These are phyloP conservation scores for Boletellus deceptivus DNA, from an alignment of 1,284 basidiomycete species.

Conservation along the genomic window DNA sequence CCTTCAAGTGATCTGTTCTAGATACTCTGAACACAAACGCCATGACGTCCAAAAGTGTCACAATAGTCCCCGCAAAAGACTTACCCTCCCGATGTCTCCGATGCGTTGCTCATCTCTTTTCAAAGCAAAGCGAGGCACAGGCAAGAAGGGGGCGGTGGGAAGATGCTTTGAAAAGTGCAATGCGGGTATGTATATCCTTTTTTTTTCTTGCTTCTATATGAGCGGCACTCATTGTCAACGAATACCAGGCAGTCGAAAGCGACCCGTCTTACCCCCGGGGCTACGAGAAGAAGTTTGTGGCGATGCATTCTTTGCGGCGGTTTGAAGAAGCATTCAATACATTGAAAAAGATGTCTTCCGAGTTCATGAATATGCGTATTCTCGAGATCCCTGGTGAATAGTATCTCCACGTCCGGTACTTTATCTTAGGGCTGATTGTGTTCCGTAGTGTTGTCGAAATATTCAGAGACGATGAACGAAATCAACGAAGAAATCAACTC, in stretches of 20 bases:
- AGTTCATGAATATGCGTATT: background rate
- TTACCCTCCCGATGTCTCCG: background rate
- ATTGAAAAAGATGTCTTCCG: background rate
- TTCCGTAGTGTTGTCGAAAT: constrained; percentile 5
- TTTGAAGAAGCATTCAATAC: background rate
- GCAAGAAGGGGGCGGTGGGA: background rate
- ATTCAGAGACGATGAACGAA: background rate
- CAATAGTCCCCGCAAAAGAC: no score
- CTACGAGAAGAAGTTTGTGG: constrained; percentile 5
- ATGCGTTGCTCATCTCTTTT: constrained; percentile 4
- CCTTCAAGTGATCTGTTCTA: background rate
- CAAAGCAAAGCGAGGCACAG: constrained; percentile 5
- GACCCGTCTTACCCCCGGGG: constrained; percentile 5
- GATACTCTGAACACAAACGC: background rate
- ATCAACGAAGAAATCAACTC: background rate
- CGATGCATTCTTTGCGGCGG: background rate
- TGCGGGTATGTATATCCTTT: constrained; percentile 1
- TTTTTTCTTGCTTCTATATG: background rate
- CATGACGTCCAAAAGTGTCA: background rate
- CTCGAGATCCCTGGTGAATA: background rate
- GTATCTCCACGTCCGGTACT: no score
- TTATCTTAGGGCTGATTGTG: background rate
- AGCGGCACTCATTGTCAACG: no score
- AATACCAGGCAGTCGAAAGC: constrained; percentile 7
- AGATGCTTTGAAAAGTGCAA: constrained; percentile 1